Base-by-base conservation (phyloP, 805 yeast species). In the Wickerhamomyces sydowiorum region DNA sequence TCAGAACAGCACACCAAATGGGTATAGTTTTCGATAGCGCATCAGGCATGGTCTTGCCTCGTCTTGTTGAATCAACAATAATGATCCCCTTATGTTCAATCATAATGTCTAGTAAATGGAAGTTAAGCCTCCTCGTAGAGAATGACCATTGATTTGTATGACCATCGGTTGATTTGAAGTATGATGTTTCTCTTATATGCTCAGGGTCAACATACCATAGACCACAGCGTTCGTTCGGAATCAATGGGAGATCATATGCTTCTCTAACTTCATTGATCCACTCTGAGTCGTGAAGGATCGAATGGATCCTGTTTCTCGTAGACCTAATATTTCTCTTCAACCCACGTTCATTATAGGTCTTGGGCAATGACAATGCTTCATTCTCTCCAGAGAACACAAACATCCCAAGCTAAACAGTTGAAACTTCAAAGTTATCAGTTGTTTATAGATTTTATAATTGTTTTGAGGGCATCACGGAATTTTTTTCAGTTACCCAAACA, bases 91-190 rank as follows among this genome's bases (percentile, higher is more conserved):
- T 54, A 28, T 64, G 33, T 2, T 58, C 42, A 0, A 52, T 52
- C 0, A 86, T 53, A 0, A 75, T 37, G 0, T 77, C 75, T 2
- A 88, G 53, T 3, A 89, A 57, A 54, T 88, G 95, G 44, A 86
- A 65, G 59, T 89, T 89, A 30, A 88, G 63, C 36, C 97, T 63
- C 38, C 95, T 67, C 15, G 77, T 60, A 27, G 87, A 81, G 53
- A 89, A 88, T 25, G 73, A 71, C 96, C 96, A 89, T 49, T 86
- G 80, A 41, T 75, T 73, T 0, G 78, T 79, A 54, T 89, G 97
- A 0, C 97, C 97, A 62, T 89, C 96, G 0, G 96, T 89, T 21
- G 95, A 84, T 55, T 89, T 89, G 65, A 89, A 89, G 54, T 89
- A 88, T 15, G 81, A 75, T 0, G 82, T 69, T 4, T 73, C 77